A percentile compares a stretch with the other conserved stretches of the same genome.
Evolutionary conservation across 1,284 basidiomycete genomes (phyloP).

Genomic region (Gomphus bonarii): DNA sequence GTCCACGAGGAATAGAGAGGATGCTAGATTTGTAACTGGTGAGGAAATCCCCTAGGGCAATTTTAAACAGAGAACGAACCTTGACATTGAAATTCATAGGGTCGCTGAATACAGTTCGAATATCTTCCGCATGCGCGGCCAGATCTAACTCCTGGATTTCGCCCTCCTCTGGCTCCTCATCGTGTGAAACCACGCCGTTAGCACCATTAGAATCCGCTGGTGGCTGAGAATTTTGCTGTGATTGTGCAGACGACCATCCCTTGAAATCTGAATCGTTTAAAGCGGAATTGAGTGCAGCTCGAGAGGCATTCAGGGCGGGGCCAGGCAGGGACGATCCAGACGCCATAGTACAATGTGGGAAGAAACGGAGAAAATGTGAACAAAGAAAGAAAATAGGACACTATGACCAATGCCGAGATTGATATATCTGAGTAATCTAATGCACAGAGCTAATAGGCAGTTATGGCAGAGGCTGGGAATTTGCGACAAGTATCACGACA

Average conservation of each 20-base stretch:
- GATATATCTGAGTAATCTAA: neutral
- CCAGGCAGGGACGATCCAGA: conserved; percentile 36
- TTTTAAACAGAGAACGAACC: conserved; percentile 31
- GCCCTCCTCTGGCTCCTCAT: conserved; percentile 43
- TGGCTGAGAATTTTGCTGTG: neutral
- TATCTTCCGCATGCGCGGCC: conserved; percentile 70
- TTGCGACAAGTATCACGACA: neutral
- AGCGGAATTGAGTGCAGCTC: conserved; percentile 61
- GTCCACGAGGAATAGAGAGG: conserved; percentile 93
- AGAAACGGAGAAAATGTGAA: too few species aligned
- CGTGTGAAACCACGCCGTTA: conserved; percentile 9
- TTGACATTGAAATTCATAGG: conserved; percentile 88
- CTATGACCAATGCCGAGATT: neutral
- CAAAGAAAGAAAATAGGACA: neutral
- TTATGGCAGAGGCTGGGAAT: neutral
- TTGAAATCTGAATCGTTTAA: conserved; percentile 21
- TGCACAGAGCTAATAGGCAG: neutral
- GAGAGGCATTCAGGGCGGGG: conserved; percentile 59
- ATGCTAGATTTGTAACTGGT: conserved; percentile 43
- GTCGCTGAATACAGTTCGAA: conserved; percentile 86
- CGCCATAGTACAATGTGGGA: neutral
- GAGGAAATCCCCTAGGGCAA: neutral
- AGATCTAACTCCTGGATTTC: conserved; percentile 72
- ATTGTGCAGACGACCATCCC: neutral
- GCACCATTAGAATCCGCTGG: conserved; percentile 36